phyloP scores from a whole-genome alignment of 2,329 filamentous ascomycete species.

The Colletotrichum aenigma region DNA sequence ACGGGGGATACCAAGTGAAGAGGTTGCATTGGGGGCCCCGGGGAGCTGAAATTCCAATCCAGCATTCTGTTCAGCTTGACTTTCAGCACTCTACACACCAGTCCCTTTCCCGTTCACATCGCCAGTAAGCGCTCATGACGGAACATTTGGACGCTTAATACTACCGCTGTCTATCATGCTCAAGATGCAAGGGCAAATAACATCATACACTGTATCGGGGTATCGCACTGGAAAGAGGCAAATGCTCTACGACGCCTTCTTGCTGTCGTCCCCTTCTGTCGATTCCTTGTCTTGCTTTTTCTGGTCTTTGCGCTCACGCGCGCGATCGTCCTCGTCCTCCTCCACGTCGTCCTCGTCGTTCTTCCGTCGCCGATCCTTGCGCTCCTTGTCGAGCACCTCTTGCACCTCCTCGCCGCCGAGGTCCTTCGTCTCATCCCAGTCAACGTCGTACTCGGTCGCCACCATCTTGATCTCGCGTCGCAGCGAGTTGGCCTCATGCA shows the following conservation, averaged over 20 bases:
- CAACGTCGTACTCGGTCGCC: slow-evolving; percentile 86
- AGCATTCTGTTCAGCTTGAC: background rate
- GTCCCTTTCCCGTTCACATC: no score
- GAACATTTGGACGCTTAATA: background rate
- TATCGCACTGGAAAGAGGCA: background rate
- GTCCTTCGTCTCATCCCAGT: slow-evolving; percentile 82
- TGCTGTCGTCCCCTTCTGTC: background rate
- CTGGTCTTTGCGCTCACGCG: slow-evolving; percentile 34
- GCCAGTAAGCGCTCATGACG: background rate
- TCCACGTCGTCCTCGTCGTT: slow-evolving; percentile 42
- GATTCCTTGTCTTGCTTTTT: background rate
- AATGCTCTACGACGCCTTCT: background rate
- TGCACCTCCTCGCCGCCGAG: slow-evolving; percentile 71
- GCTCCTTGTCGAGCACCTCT: slow-evolving; percentile 60
- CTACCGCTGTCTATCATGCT: background rate
- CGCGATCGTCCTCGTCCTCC: slow-evolving; percentile 37
- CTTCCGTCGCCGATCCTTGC: slow-evolving; percentile 39
- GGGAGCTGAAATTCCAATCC: background rate
- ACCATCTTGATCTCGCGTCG: slow-evolving; percentile 80
- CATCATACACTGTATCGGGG: background rate
- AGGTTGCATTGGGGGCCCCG: background rate
- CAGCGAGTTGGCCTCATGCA: slow-evolving; percentile 80
- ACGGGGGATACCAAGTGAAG: background rate
- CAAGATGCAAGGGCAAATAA: background rate
- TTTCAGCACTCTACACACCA: background rate